Evolutionary conservation across 1,284 basidiomycete genomes (phyloP).

Genomic region (Peniophora sp.): DNA sequence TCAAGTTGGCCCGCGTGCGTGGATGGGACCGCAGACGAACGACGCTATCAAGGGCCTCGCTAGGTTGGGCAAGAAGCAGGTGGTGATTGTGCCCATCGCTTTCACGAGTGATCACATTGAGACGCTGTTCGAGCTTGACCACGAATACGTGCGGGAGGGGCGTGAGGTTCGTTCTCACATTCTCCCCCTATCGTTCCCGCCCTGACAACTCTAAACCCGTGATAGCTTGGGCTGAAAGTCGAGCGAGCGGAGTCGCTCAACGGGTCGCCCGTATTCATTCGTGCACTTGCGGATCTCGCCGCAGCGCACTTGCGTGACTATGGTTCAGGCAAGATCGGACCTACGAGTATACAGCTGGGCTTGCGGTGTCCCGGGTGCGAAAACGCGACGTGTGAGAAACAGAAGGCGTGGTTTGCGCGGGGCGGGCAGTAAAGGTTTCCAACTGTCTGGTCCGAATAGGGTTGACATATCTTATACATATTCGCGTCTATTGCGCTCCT

Average conservation of each 20-base stretch:
- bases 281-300: constrained; percentile 92
- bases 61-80: constrained; percentile 79
- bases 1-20: constrained; percentile 94
- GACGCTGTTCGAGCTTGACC: constrained; percentile 93
- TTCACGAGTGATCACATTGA: constrained; percentile 99
- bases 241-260: constrained; percentile 94
- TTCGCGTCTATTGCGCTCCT: background rate
- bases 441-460: background rate
- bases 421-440: constrained; percentile 25
- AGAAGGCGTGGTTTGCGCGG: constrained; percentile 84
- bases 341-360: constrained; percentile 74
- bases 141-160: constrained; percentile 91
- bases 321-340: constrained; percentile 41
- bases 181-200: background rate
- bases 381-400: constrained; percentile 79
- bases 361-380: constrained; percentile 92
- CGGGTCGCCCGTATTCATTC: constrained; percentile 94
- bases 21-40: constrained; percentile 97
- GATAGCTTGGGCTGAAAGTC: constrained; percentile 84
- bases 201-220: background rate
- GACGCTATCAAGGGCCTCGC: constrained; percentile 91
- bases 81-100: constrained; percentile 91
- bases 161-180: constrained; percentile 57
- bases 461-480: background rate
- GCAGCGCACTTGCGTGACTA: constrained; percentile 73